Evolutionary conservation across 2,329 filamentous ascomycete species (phyloP).

Genomic region (Cytospora mali): DNA sequence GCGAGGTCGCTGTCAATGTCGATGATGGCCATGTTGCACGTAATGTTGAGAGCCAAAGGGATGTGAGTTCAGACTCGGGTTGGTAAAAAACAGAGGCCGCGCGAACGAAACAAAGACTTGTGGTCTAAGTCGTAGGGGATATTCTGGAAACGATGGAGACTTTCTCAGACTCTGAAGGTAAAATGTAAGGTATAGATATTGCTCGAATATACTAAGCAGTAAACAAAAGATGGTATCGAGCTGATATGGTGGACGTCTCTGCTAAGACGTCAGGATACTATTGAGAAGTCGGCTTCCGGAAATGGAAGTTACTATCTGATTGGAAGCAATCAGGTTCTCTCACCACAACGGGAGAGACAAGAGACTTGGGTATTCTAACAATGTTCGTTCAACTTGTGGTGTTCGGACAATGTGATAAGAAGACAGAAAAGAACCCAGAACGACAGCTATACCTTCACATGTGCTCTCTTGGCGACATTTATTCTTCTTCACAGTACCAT

Average conservation of each 20-base stretch:
- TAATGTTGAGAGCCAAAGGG: not conserved
- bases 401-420: not conserved
- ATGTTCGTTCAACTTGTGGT: not conserved
- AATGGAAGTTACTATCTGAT: constrained; percentile 6
- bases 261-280: not conserved
- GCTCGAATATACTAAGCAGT: not conserved
- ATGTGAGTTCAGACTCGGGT: constrained; percentile 13
- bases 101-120: too few relatives aligned
- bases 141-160: too few relatives aligned
- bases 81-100: too few relatives aligned
- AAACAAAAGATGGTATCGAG: not conserved
- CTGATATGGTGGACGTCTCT: not conserved
- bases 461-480: constrained; percentile 15
- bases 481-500: not conserved
- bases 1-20: constrained; percentile 73
- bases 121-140: too few relatives aligned
- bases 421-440: not conserved
- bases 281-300: not conserved
- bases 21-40: constrained; percentile 61
- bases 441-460: constrained; percentile 4
- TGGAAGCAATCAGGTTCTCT: not conserved
- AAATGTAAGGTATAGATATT: not conserved
- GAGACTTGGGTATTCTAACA: not conserved
- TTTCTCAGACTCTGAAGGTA: too few relatives aligned
- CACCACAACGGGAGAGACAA: not conserved